A percentile compares a stretch with the other conserved stretches of the same genome.
These are phyloP conservation scores for Protomyces inundatus DNA, from an alignment of 1,139 yeast genomes.

Conservation along the genomic window DNA sequence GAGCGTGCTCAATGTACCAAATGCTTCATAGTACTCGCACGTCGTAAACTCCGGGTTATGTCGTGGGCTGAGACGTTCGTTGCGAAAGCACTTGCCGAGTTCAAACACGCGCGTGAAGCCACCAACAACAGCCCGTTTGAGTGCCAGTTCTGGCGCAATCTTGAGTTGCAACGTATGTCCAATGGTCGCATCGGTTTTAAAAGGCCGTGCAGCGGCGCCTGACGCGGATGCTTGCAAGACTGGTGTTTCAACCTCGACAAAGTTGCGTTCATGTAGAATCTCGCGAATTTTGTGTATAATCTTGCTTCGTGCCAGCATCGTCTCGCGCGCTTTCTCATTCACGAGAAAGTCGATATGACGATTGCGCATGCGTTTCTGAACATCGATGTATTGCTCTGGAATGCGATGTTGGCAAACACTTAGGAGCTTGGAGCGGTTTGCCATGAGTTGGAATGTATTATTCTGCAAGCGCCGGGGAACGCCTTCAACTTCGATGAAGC, in stretches of 20 bases:
- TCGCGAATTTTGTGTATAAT: slow-evolving; percentile 53
- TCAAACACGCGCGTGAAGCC: slow-evolving; percentile 98
- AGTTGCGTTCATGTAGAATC: slow-evolving; percentile 53
- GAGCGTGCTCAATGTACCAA: slow-evolving; percentile 85
- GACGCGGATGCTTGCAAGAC: slow-evolving; percentile 96
- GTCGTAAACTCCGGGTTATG: slow-evolving; percentile 99
- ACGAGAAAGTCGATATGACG: slow-evolving; percentile 72
- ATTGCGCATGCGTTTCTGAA: slow-evolving; percentile 57
- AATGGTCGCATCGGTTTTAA: slow-evolving; percentile 50
- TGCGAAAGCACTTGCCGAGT: slow-evolving; percentile 98
- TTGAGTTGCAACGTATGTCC: slow-evolving; percentile 78
- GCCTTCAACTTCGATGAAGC: slow-evolving; percentile 60
- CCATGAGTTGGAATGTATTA: slow-evolving; percentile 71
- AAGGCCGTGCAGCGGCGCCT: slow-evolving; percentile 99
- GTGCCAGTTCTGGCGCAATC: slow-evolving; percentile 95
- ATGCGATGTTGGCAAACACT: slow-evolving; percentile 68
- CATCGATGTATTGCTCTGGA: slow-evolving; percentile 58
- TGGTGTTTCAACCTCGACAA: slow-evolving; percentile 85
- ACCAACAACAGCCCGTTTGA: slow-evolving; percentile 95
- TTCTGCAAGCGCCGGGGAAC: slow-evolving; percentile 66
- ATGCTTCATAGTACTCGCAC: slow-evolving; percentile 93
- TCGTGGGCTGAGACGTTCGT: slow-evolving; percentile 96
- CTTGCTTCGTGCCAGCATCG: slow-evolving; percentile 51
- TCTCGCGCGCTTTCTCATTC: slow-evolving; percentile 47
- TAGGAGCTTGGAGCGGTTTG: slow-evolving; percentile 49